A percentile compares a stretch with the other conserved stretches of the same genome.
These are phyloP conservation scores for Umbelopsis ramanniana DNA, from an alignment of 192 early-diverging fungal genomes.

Conservation along the genomic window DNA sequence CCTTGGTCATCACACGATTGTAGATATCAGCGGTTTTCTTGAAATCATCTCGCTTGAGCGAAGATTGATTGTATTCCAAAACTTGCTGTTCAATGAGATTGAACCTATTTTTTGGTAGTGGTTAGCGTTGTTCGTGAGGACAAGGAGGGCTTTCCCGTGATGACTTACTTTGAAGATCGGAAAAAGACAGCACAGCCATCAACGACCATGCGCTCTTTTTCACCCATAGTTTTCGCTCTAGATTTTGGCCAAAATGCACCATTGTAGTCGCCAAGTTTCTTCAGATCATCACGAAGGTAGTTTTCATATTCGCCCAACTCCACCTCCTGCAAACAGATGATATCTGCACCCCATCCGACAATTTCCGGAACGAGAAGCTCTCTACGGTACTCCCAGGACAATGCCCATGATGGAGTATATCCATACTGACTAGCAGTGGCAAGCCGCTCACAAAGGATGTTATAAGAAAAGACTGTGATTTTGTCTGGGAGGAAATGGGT, in stretches of 20 bases:
- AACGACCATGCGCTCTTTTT: conserved; percentile 82
- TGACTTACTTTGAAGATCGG: conserved; percentile 75
- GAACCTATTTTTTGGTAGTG: too few relatives aligned
- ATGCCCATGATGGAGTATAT: conserved; percentile 95
- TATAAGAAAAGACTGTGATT: conserved; percentile 92
- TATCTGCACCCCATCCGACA: conserved; percentile 83
- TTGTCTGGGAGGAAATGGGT: too few relatives aligned
- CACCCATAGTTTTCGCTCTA: conserved; percentile 91
- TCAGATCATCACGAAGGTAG: conserved; percentile 77
- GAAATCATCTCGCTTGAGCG: conserved; percentile 85
- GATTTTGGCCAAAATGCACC: conserved; percentile 95
- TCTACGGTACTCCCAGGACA: conserved; percentile 92
- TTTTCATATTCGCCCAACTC: conserved; percentile 87
- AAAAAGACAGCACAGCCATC: conserved; percentile 98
- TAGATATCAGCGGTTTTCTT: conserved; percentile 92
- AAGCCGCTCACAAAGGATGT: conserved; percentile 89
- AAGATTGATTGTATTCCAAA: conserved; percentile 95
- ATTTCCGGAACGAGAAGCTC: conserved; percentile 89
- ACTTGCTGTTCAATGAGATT: conserved; percentile 79
- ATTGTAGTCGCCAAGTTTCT: conserved; percentile 80
- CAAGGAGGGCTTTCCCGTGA: too few relatives aligned
- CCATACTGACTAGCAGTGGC: conserved; percentile 87
- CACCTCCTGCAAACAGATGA: conserved; percentile 94
- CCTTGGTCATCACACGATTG: conserved; percentile 97
- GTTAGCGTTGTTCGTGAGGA: not conserved